Percentiles rank a stretch among this genome's conserved stretches.
phyloP scores from a whole-genome alignment of 331 rosid genomes.

The Pyracantha coccinea region DNA sequence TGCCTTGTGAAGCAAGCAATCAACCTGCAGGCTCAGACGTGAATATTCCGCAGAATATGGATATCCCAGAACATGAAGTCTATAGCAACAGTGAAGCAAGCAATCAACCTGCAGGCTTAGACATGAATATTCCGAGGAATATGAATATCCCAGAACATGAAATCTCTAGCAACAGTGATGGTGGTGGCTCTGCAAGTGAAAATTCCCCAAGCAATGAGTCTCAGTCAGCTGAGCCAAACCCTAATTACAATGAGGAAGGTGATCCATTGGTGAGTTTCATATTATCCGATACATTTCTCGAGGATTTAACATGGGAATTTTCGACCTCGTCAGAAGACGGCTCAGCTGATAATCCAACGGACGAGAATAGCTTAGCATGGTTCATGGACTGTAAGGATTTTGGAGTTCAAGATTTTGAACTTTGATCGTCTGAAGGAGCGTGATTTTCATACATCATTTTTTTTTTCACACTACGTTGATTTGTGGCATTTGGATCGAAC shows the following conservation, averaged over 20 bases:
- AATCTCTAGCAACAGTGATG: no score
- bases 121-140: no score
- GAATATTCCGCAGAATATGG: no score
- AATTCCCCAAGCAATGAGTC: constrained; percentile 20
- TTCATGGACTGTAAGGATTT: constrained; percentile 22
- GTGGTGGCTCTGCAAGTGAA: background rate
- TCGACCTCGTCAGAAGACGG: constrained; percentile 1
- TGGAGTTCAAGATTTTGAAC: constrained; percentile 19
- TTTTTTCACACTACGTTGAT: background rate
- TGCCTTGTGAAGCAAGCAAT: constrained; percentile 1
- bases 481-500: no score
- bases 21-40: no score
- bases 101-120: no score
- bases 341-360: background rate
- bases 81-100: no score
- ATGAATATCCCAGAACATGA: no score
- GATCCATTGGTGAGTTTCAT: constrained; percentile 32
- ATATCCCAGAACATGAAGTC: no score
- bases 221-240: constrained; percentile 5
- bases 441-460: background rate
- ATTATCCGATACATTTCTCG: constrained; percentile 19
- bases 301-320: constrained; percentile 31
- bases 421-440: constrained; percentile 3
- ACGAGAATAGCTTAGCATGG: constrained; percentile 16
- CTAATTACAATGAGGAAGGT: background rate